Percentiles rank a stretch among this genome's conserved stretches.
These are phyloP conservation scores for Citrus glauca DNA, from an alignment of 345 rosid genomes.

Conservation along the genomic window DNA sequence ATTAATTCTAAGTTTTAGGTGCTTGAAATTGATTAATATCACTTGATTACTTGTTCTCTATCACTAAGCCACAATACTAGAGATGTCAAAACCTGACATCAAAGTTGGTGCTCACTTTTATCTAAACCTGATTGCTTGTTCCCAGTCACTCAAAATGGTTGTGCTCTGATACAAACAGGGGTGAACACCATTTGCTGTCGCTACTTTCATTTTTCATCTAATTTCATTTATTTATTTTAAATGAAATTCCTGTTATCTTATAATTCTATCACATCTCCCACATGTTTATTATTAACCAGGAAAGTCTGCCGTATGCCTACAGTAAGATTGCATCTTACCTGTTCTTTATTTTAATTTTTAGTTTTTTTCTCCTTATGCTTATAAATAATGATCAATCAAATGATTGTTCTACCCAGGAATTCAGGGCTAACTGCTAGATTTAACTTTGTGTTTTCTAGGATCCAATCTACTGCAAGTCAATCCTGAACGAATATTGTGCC, in stretches of 20 bases:
- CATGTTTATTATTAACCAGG: not conserved
- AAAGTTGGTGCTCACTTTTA: not conserved
- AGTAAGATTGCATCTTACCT: not conserved
- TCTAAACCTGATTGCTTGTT: not conserved
- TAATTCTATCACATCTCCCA: not conserved
- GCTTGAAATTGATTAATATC: not conserved
- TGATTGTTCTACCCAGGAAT: not conserved
- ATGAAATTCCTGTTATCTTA: not conserved
- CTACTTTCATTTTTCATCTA: no score
- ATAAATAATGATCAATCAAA: not conserved
- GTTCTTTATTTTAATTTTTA: not conserved
- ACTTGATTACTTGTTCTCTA: not conserved
- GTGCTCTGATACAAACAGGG: no score
- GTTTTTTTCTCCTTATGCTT: not conserved
- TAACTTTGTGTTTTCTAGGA: slow-evolving; percentile 11
- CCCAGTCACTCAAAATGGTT: no score
- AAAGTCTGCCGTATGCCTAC: not conserved
- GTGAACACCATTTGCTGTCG: no score
- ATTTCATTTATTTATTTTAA: not conserved
- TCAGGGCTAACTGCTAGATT: not conserved
- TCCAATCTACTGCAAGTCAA: slow-evolving; percentile 21
- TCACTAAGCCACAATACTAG: not conserved
- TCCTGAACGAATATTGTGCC: slow-evolving; percentile 22
- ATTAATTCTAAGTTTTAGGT: not conserved
- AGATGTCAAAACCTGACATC: not conserved